phyloP scores from a whole-genome alignment of 148 eudicot genomes.

The Linanthus parryae region DNA sequence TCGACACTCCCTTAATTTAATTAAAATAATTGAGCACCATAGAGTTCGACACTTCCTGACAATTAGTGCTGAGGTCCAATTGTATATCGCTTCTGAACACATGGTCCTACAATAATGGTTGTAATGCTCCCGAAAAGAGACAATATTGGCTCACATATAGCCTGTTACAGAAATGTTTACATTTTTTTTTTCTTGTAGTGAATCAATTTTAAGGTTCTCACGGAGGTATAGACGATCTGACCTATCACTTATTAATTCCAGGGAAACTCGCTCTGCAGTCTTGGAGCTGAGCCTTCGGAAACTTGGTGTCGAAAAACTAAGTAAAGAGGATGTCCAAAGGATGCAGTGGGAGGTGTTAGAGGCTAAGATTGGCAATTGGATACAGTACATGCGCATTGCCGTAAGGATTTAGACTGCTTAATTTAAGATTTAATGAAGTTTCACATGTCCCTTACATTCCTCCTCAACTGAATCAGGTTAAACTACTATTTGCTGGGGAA shows the following conservation, averaged over 20 bases:
- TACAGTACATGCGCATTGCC: constrained; percentile 80
- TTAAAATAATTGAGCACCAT: no score
- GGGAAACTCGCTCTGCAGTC: constrained; percentile 67
- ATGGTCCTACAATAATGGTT: no score
- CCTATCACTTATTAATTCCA: constrained; percentile 16
- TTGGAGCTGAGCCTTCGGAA: constrained; percentile 70
- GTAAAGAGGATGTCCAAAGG: constrained; percentile 89
- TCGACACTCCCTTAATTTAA: no score
- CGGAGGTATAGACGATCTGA: not conserved
- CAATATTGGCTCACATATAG: no score
- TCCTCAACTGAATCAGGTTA: constrained; percentile 45
- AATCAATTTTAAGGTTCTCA: not conserved
- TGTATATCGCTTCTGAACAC: no score
- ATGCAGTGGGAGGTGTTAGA: constrained; percentile 97
- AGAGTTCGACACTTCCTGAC: no score
- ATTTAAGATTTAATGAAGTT: not conserved
- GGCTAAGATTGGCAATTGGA: constrained; percentile 95
- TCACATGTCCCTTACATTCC: constrained; percentile 1
- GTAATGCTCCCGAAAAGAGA: no score
- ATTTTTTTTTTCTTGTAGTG: not conserved
- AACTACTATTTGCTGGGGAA: constrained; percentile 71
- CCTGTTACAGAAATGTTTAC: not conserved
- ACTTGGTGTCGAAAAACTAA: constrained; percentile 86
- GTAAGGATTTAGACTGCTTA: constrained; percentile 32
- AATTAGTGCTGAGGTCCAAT: no score